phyloP scores from a whole-genome alignment of 257 asterid genomes.

The Buddleja alternifolia region DNA sequence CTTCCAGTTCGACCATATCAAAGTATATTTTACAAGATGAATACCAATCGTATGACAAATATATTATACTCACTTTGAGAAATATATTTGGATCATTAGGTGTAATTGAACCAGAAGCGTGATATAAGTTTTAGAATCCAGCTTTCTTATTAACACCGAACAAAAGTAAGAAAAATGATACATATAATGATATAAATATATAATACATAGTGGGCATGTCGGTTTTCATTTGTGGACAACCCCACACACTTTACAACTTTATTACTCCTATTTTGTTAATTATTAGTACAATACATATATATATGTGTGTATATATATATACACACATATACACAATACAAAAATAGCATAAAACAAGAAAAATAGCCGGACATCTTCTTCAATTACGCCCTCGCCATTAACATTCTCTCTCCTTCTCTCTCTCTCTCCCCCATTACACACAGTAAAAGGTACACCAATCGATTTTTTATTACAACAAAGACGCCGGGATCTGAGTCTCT shows the following conservation, averaged over 20 bases:
- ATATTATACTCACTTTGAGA: not conserved
- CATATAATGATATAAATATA: too few relatives aligned
- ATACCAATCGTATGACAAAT: too few relatives aligned
- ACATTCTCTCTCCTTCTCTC: not conserved
- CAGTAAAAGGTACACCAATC: conserved; percentile 32
- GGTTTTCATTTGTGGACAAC: conserved; percentile 2
- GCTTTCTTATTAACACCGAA: conserved; percentile 23
- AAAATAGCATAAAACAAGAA: conserved; percentile 26
- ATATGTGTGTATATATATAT: not conserved
- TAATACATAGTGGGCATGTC: conserved; percentile 20
- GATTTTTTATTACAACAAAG: conserved; percentile 29
- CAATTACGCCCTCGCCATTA: conserved; percentile 23
- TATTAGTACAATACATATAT: not conserved
- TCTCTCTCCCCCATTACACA: not conserved
- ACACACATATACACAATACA: not conserved
- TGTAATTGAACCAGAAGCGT: not conserved
- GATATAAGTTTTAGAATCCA: conserved; percentile 27
- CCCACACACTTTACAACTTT: conserved; percentile 6
- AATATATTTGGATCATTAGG: not conserved
- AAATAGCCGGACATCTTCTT: conserved; percentile 33
- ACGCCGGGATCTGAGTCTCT: conserved; percentile 58
- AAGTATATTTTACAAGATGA: too few relatives aligned
- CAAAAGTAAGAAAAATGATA: conserved; percentile 7
- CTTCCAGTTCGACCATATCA: too few relatives aligned
- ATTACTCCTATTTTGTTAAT: too few relatives aligned